phyloP scores from a whole-genome alignment of 2,329 filamentous ascomycete species.

The Calonectria pseudoreteaudii region DNA sequence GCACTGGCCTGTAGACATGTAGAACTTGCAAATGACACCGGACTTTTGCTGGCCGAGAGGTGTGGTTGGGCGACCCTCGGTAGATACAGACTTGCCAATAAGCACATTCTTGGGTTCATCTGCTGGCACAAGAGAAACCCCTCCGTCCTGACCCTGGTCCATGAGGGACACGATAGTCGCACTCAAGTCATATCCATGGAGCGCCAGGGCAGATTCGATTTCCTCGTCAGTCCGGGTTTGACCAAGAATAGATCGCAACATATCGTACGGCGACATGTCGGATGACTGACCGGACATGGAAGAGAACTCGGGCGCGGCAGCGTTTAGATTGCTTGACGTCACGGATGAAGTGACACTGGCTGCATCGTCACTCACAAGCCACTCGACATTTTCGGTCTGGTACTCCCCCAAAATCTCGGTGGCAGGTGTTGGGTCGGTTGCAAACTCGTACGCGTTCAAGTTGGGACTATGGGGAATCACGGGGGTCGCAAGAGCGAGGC shows the following conservation, averaged over 20 bases:
- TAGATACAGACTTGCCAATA: conserved; percentile 90
- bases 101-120: conserved; percentile 76
- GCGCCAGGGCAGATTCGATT: conserved; percentile 89
- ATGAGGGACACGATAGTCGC: conserved; percentile 92
- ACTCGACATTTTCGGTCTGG: conserved; percentile 95
- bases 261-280: conserved; percentile 98
- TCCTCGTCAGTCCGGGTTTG: conserved; percentile 92
- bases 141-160: conserved; percentile 68
- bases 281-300: conserved; percentile 71
- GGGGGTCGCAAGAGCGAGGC: conserved; percentile 89
- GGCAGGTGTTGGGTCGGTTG: conserved; percentile 81
- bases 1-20: conserved; percentile 94
- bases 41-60: conserved; percentile 83
- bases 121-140: conserved; percentile 51
- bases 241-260: conserved; percentile 93
- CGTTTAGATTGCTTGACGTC: conserved; percentile 78
- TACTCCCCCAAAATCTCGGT: conserved; percentile 91
- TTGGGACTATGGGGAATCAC: conserved; percentile 93
- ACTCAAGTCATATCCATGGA: conserved; percentile 92
- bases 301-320: conserved; percentile 83
- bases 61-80: conserved; percentile 79
- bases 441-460: conserved; percentile 94
- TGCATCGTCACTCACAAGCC: conserved; percentile 91
- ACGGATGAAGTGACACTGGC: conserved; percentile 83
- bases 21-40: conserved; percentile 96